phyloP scores from a whole-genome alignment of 2,329 filamentous ascomycete species.

The Colletotrichum shisoi region DNA sequence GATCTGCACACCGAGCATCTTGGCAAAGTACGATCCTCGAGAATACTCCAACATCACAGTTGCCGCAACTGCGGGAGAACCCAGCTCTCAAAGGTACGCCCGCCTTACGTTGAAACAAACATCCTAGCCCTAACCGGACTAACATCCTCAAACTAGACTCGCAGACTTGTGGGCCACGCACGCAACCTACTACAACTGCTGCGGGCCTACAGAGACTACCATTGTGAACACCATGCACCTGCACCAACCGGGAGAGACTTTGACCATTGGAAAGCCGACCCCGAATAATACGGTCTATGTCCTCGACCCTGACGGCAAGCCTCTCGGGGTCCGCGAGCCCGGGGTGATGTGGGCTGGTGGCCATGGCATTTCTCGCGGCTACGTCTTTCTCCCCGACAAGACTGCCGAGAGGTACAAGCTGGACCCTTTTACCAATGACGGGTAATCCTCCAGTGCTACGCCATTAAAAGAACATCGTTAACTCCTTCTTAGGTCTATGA shows the following conservation, averaged over 20 bases:
- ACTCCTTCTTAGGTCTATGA: constrained; percentile 50
- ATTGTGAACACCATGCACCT: constrained; percentile 61
- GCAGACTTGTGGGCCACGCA: constrained; percentile 64
- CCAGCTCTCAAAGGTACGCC: constrained; percentile 33
- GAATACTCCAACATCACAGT: constrained; percentile 39
- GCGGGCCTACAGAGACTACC: constrained; percentile 67
- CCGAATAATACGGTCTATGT: constrained; percentile 66
- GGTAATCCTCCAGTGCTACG: constrained; percentile 49
- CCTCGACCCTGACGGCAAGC: constrained; percentile 54
- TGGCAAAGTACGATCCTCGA: constrained; percentile 35
- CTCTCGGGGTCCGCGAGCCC: constrained; percentile 55
- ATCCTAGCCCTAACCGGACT: neutral
- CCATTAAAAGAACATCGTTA: accelerated
- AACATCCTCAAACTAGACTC: constrained; percentile 43
- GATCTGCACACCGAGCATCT: constrained; percentile 39
- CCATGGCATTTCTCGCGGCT: constrained; percentile 62
- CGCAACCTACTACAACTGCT: constrained; percentile 63
- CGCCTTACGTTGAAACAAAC: too few relatives aligned
- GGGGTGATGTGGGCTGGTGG: constrained; percentile 67
- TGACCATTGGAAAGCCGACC: constrained; percentile 64
- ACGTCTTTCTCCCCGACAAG: constrained; percentile 62
- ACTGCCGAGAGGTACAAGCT: constrained; percentile 59
- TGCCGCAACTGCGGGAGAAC: constrained; percentile 38
- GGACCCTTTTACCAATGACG: constrained; percentile 61
- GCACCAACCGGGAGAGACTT: constrained; percentile 48